Evolutionary conservation across 2,329 filamentous ascomycete species (phyloP), one percentile per base, ranked within the genome.

Genomic region (Colletotrichum sp.): DNA sequence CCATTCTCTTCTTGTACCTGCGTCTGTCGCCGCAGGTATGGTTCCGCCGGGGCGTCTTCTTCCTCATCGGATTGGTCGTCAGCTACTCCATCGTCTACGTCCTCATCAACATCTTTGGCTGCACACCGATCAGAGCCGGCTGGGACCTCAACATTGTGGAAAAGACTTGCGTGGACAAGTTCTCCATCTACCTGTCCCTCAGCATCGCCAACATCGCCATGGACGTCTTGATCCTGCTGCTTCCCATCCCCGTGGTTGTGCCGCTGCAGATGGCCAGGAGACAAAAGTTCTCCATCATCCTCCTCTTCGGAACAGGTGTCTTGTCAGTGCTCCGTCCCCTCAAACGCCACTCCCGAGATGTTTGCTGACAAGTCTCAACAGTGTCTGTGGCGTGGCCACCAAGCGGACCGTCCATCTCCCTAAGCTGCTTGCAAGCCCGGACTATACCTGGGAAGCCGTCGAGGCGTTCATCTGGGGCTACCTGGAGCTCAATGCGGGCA

Each of bases 31-130:
- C 71, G 10, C 55, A 52, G 7, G 21, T 32, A 21, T 61, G 70
- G 24, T 76, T 71, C 76, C 5, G 58, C 80, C 78, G 78, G 18
- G 72, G 78, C 30, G 71, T 77, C 26, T 71, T 30, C 1, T 78
- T 70, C 1, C 83, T 86, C 67, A 81, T 82, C n/a, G 69, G 66
- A 6, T 58, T 83, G 13, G 85, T 84, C 70, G 69, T 79, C 38
- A 55, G 82, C 43, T 82, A 82, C 71, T 78, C 80, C n/a, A 77
- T 85, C 61, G 77, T 84, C 21, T 64, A 69, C 18, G 36, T 69
- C 18, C n/a, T 69, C 36, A 34, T 69, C 36, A 69, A 57, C 57
- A 63, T 69, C 9, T 69, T 66, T 32, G 58, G 57, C 26, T 73
- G 69, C 28, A 52, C n/a, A 6, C 69, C 69, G 2, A 43, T 72